These are phyloP conservation scores for Antitrichia curtipendula DNA, from an alignment of 225 moss, liverwort and hornwort genomes.

Conservation along the genomic window DNA sequence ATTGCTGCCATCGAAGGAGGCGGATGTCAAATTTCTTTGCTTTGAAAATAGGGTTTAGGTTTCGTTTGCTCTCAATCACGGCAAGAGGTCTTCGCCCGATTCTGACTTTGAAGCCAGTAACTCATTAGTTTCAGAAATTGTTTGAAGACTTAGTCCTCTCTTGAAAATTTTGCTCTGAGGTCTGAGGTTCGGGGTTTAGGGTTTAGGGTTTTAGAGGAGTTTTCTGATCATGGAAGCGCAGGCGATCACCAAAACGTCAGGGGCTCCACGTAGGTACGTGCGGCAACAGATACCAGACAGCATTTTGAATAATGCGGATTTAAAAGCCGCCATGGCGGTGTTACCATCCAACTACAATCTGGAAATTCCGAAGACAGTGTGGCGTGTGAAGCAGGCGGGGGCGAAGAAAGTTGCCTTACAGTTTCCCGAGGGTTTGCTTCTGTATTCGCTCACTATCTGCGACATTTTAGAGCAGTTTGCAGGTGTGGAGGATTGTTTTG, in stretches of 20 bases:
- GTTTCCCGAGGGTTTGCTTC: constrained; percentile 79
- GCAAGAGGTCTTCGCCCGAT: neutral
- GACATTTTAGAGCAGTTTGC: constrained; percentile 86
- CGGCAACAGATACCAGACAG: constrained; percentile 86
- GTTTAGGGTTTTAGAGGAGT: neutral
- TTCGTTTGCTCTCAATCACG: neutral
- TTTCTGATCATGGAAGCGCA: constrained; percentile 11
- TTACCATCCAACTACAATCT: constrained; percentile 77
- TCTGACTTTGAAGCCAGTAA: neutral
- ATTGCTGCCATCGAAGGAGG: neutral
- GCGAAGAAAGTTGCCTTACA: constrained; percentile 87
- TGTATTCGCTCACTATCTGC: constrained; percentile 83
- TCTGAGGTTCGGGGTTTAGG: neutral
- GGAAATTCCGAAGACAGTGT: constrained; percentile 89
- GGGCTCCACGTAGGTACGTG: constrained; percentile 60
- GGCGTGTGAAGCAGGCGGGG: constrained; percentile 88
- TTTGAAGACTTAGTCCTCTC: neutral
- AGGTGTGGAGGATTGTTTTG: constrained; percentile 77
- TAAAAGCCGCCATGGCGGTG: constrained; percentile 55
- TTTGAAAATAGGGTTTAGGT: neutral
- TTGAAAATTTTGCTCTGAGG: neutral
- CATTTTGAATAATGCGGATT: constrained; percentile 54
- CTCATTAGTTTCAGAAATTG: neutral
- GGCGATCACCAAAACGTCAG: constrained; percentile 28
- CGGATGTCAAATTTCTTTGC: neutral